Base-by-base conservation (phyloP, 1,139 yeast species). In the Yamadazyma diospyri region DNA sequence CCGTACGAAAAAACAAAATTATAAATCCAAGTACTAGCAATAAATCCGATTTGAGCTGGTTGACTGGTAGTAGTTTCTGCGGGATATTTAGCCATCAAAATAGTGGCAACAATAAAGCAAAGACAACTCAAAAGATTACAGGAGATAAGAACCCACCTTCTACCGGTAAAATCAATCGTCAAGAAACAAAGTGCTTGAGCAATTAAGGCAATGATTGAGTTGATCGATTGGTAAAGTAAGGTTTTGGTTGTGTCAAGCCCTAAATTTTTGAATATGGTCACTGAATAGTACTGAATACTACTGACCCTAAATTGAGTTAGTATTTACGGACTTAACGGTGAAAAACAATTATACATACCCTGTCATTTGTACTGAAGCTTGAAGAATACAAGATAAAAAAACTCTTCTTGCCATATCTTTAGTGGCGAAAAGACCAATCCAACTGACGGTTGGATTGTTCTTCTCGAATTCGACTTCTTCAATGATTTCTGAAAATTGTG, bases 251-350 rank as follows among this genome's bases (percentile, higher is more conserved):
- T 45, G 20, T 41, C 38, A 24, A 48, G 39, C 11, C 51, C 52
- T 38, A 49, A 41, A 15, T 45, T 43, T 11, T 37, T 39, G 33
- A 51, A 51, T 27, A 51, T 51, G 8, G 40, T 38, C 27, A 53
- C 53, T 7, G 87, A 85, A 51, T 78, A 81, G 53, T 81, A 81
- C 50, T 81, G 81, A 40, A 81, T 80, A 48, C 81, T 80, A 48
- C 81, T 81, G 41, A 81, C 81, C n/a, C 88, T 24, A 6, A 7
- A 18, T 87, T 22, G 6, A 4, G 27, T 24, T 24, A 24, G 16
- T 24, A 24, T 24, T 24, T 24, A 13, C n/a, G 27, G n/a, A 5
- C 14, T 11, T 13, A 13, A 24, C 13, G 13, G 16, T 13, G 10
- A 24, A 24, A 23, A 11, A 24, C n/a, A 24, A 24, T 5, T 13